Percentiles rank a stretch among this genome's conserved stretches.
phyloP scores from a whole-genome alignment of 1,284 basidiomycete genomes.

The Stygiomarasmius scandens region DNA sequence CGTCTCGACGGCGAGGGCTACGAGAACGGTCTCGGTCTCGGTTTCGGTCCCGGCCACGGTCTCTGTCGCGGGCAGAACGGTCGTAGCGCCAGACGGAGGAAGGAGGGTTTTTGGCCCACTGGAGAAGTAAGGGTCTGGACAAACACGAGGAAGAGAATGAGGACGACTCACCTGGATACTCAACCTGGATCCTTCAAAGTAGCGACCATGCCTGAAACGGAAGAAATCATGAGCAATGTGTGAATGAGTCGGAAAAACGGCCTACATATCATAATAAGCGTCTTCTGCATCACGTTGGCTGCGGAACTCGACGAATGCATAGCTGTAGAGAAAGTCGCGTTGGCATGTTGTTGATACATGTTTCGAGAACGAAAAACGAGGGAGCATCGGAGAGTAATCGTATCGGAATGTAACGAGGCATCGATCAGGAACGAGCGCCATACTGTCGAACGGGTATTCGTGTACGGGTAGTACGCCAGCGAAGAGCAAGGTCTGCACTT shows the following conservation, averaged over 20 bases:
- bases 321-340: constrained; percentile 63
- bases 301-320: constrained; percentile 91
- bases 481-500: too few relatives aligned
- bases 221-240: constrained; percentile 11
- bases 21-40: constrained; percentile 46
- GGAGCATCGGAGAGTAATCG: constrained; percentile 28
- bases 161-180: constrained; percentile 69
- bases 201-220: constrained; percentile 72
- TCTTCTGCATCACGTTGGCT: constrained; percentile 84
- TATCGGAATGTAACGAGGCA: constrained; percentile 16
- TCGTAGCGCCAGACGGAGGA: constrained; percentile 87
- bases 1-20: constrained; percentile 34
- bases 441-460: neutral
- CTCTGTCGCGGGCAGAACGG: constrained; percentile 56
- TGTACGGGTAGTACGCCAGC: too few relatives aligned
- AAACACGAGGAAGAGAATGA: neutral
- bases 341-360: constrained; percentile 10
- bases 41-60: constrained; percentile 48
- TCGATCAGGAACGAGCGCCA: neutral
- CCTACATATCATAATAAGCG: constrained; percentile 89
- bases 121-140: constrained; percentile 9
- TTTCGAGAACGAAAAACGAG: constrained; percentile 34
- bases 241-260: neutral
- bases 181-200: constrained; percentile 81
- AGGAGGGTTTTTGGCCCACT: constrained; percentile 93